Conservation (phyloP, 306 rosid genomes). For the Gastrolobium bilobum region DNA sequence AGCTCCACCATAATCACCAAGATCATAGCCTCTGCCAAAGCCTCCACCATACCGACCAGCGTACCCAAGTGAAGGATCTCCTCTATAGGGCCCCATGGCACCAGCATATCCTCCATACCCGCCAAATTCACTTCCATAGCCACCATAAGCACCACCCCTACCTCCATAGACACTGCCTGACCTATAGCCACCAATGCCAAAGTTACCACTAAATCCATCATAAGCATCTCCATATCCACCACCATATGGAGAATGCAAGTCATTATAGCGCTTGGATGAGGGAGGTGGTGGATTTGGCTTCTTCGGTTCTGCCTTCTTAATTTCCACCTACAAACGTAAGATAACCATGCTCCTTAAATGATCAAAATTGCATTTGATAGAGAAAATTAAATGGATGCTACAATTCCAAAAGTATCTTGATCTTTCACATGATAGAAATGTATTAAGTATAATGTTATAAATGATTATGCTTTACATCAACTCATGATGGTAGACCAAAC, state of each 20-base stretch:
- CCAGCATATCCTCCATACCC: constrained; percentile 88
- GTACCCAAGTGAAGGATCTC: constrained; percentile 81
- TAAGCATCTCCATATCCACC: constrained; percentile 85
- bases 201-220: constrained; percentile 81
- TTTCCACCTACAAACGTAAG: constrained; percentile 66
- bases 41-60: constrained; percentile 86
- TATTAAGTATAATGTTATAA: not conserved
- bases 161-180: constrained; percentile 66
- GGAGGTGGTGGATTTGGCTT: constrained; percentile 81
- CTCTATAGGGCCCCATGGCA: constrained; percentile 84
- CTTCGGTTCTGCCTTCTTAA: constrained; percentile 96
- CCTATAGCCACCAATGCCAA: constrained; percentile 79
- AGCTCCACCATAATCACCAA: constrained; percentile 89
- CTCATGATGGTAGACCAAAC: not conserved
- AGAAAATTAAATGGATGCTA: not conserved
- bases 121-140: constrained; percentile 85
- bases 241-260: constrained; percentile 74
- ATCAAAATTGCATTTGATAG: too few species aligned
- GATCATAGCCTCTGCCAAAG: constrained; percentile 86
- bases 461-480: not conserved
- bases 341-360: not conserved
- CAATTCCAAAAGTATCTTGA: not conserved
- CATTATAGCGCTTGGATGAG: constrained; percentile 83
- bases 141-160: constrained; percentile 62
- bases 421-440: not conserved